phyloP scores from a whole-genome alignment of 2,329 filamentous ascomycete species.

The Xylaria sp. region DNA sequence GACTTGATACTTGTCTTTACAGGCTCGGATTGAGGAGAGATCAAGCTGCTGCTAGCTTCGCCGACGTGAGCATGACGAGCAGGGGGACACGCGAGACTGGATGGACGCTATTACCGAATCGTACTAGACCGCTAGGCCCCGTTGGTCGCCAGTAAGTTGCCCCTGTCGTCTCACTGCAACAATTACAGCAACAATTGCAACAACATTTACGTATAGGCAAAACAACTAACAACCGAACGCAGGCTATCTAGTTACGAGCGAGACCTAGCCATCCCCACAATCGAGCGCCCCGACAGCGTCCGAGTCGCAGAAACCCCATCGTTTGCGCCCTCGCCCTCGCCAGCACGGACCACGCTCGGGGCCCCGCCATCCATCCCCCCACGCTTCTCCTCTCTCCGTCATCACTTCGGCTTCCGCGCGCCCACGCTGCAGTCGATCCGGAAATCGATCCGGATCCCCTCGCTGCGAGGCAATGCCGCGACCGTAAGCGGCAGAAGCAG shows the following conservation, averaged over 20 bases:
- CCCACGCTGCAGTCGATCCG: slow-evolving; percentile 34
- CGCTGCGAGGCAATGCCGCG: slow-evolving; percentile 12
- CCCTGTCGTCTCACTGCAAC: not conserved
- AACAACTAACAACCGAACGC: slow-evolving; percentile 11
- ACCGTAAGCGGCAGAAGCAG: slow-evolving; percentile 23
- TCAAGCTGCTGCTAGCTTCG: not conserved
- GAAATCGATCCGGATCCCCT: slow-evolving; percentile 30
- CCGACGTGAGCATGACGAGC: slow-evolving; percentile 13
- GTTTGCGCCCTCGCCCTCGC: slow-evolving; percentile 5
- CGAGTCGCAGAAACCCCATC: not conserved
- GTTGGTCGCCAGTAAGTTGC: slow-evolving; percentile 19
- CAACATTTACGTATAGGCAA: not conserved
- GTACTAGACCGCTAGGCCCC: not conserved
- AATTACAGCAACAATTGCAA: not conserved
- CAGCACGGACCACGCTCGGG: not conserved
- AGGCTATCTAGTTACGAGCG: not conserved
- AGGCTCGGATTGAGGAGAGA: slow-evolving; percentile 2
- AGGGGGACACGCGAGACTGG: slow-evolving; percentile 12
- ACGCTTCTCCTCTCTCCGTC: slow-evolving; percentile 40
- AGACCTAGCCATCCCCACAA: slow-evolving; percentile 8
- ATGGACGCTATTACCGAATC: slow-evolving; percentile 14
- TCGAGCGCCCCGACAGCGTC: slow-evolving; percentile 17
- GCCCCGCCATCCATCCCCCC: slow-evolving; percentile 40
- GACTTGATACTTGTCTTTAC: slow-evolving; percentile 32
- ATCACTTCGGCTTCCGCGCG: slow-evolving; percentile 24